A percentile compares a stretch with the other conserved stretches of the same genome.
Evolutionary conservation across 768 basidiomycete species (phyloP).

Genomic region (Boletus tomentosulus): DNA sequence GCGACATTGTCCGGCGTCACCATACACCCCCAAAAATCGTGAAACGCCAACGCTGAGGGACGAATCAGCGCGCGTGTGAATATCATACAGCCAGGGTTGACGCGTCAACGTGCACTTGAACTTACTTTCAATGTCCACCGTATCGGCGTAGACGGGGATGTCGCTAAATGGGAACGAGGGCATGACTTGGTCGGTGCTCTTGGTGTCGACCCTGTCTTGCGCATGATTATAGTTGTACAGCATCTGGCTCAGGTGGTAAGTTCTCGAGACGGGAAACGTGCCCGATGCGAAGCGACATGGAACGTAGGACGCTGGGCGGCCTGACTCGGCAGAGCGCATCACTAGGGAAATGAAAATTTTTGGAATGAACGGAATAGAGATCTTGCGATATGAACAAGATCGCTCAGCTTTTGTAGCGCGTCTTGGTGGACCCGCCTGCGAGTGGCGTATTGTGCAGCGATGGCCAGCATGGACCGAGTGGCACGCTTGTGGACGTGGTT

Average conservation of each 20-base stretch:
- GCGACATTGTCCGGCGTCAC: slow-evolving; percentile 33
- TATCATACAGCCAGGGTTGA: neutral
- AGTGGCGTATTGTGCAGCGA: neutral
- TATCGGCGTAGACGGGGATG: slow-evolving; percentile 33
- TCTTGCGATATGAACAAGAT: neutral
- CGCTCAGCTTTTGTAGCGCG: slow-evolving; percentile 12
- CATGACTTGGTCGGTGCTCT: slow-evolving; percentile 26
- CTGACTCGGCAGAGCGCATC: slow-evolving; percentile 8
- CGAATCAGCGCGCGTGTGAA: neutral
- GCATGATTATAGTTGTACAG: slow-evolving; percentile 18
- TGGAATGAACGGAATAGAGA: neutral
- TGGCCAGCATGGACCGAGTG: neutral
- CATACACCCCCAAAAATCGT: slow-evolving; percentile 31
- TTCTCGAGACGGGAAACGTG: slow-evolving; percentile 26
- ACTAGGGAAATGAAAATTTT: neutral
- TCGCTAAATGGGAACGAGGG: slow-evolving; percentile 29
- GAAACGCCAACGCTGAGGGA: slow-evolving; percentile 30
- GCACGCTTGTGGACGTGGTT: neutral
- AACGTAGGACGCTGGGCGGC: slow-evolving; percentile 9
- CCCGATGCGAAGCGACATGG: slow-evolving; percentile 21
- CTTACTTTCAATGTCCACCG: slow-evolving; percentile 43
- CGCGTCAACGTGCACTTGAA: neutral
- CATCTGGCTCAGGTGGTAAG: slow-evolving; percentile 27
- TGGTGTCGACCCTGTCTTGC: neutral
- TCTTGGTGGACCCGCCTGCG: slow-evolving; percentile 3